Percentiles rank a stretch among this genome's conserved stretches.
phyloP scores from a whole-genome alignment of 108 stramenopile genomes.

The Nitzschia putrida region DNA sequence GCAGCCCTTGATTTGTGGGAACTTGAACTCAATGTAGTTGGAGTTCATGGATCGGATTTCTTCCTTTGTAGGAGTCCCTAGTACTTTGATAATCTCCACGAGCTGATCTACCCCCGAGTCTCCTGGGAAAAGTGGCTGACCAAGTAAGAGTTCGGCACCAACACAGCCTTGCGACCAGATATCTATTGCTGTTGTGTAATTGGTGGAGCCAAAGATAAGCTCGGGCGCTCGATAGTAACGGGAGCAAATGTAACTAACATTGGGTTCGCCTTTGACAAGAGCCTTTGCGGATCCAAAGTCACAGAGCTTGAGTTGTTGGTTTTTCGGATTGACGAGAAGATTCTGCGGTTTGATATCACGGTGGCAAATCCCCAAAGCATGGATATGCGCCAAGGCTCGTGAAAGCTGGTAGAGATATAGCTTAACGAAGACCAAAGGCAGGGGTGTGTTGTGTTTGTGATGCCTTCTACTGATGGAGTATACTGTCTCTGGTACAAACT shows the following conservation, averaged over 20 bases:
- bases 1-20: constrained; percentile 98
- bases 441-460: constrained; percentile 88
- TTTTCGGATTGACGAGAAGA: constrained; percentile 91
- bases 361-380: constrained; percentile 95
- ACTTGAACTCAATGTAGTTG: constrained; percentile 98
- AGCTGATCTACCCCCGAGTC: constrained; percentile 98
- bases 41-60: constrained; percentile 97
- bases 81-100: constrained; percentile 99
- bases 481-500: constrained; percentile 98
- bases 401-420: constrained; percentile 97
- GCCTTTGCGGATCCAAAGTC: constrained; percentile 99
- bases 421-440: constrained; percentile 90
- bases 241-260: constrained; percentile 96
- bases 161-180: constrained; percentile 94
- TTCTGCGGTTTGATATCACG: constrained; percentile 99
- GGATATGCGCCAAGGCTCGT: constrained; percentile 95
- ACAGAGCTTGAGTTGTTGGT: constrained; percentile 94
- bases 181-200: constrained; percentile 97
- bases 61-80: constrained; percentile 97
- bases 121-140: constrained; percentile 97
- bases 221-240: constrained; percentile 99
- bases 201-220: constrained; percentile 97
- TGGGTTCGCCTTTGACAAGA: constrained; percentile 93
- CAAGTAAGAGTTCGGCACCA: constrained; percentile 95
- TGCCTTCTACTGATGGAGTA: constrained; percentile 91